Conservation (phyloP, 2,329 filamentous ascomycete species). For the Phyllosticta ampelicida region DNA sequence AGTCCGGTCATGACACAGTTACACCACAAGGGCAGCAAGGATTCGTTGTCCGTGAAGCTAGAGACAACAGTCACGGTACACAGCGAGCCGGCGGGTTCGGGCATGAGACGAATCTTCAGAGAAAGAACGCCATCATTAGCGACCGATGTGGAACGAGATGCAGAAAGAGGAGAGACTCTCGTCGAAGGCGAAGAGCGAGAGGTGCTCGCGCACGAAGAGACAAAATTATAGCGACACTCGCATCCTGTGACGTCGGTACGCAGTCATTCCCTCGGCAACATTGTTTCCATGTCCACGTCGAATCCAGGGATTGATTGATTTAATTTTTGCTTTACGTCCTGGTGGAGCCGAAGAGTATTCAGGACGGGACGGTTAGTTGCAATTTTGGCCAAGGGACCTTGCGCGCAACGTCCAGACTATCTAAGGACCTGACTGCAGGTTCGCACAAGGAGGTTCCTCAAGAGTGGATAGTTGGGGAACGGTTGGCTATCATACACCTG, state of each 20-base stretch:
- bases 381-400: too few relatives aligned
- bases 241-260: background rate
- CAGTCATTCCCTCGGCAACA: background rate
- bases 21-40: background rate
- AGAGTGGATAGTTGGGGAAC: too few relatives aligned
- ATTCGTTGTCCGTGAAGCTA: slow-evolving; percentile 24
- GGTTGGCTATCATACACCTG: too few relatives aligned
- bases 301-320: too few relatives aligned
- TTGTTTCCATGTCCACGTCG: too few relatives aligned
- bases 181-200: background rate
- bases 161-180: background rate
- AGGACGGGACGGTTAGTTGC: too few relatives aligned
- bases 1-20: background rate
- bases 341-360: too few relatives aligned
- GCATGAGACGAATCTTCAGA: background rate
- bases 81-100: slow-evolving; percentile 10
- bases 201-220: background rate
- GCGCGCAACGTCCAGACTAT: too few relatives aligned
- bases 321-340: too few relatives aligned
- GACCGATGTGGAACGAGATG: background rate
- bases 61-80: slow-evolving; percentile 31
- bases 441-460: too few relatives aligned
- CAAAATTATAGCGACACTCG: background rate
- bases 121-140: background rate
- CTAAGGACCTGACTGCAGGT: too few relatives aligned